Conservation (phyloP, 345 rosid species). For the Gossypium anomalum region DNA sequence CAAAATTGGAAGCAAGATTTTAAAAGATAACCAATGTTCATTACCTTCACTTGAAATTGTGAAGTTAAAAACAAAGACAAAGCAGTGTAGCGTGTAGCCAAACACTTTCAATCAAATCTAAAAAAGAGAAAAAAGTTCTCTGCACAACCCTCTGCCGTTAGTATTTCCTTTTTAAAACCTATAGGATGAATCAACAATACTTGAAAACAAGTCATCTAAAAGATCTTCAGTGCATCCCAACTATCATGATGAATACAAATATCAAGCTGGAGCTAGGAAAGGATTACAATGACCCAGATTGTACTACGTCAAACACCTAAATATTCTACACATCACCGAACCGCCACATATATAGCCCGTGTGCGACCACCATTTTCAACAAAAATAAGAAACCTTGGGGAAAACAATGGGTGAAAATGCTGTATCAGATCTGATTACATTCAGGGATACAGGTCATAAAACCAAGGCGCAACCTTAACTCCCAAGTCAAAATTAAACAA, state of each 20-base stretch:
- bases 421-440: constrained; percentile 25
- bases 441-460: constrained; percentile 16
- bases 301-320: constrained; percentile 45
- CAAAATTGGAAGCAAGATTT: not conserved
- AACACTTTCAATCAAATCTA: not conserved
- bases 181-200: constrained; percentile 23
- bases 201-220: constrained; percentile 33
- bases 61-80: not conserved
- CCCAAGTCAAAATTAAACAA: constrained; percentile 23
- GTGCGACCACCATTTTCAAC: constrained; percentile 21
- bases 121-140: constrained; percentile 1
- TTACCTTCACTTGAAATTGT: not conserved
- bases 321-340: constrained; percentile 41
- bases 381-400: constrained; percentile 10
- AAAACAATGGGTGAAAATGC: constrained; percentile 27
- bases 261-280: constrained; percentile 27
- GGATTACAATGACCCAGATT: constrained; percentile 27
- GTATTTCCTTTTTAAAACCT: constrained; percentile 18
- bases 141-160: constrained; percentile 30
- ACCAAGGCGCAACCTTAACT: constrained; percentile 19
- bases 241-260: constrained; percentile 25
- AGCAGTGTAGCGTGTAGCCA: not conserved
- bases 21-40: not conserved
- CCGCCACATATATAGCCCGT: constrained; percentile 20
- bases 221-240: constrained; percentile 25